Evolutionary conservation across 1,139 yeast species (phyloP).

Genomic region (Wickerhamiella pararugosa): DNA sequence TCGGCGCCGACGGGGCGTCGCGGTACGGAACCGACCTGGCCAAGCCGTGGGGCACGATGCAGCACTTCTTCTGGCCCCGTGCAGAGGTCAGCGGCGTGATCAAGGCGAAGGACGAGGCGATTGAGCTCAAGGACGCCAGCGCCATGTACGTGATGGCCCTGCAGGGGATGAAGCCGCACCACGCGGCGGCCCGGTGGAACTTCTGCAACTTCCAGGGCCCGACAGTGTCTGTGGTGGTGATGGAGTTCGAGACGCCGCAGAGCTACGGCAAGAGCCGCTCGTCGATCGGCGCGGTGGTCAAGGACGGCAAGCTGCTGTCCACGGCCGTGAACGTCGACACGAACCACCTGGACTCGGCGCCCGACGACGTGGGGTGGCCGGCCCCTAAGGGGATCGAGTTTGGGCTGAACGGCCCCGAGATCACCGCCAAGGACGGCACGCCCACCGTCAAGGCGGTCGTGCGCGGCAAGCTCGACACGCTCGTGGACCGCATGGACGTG

Average conservation of each 20-base stretch:
- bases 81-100: conserved; percentile 54
- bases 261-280: conserved; percentile 77
- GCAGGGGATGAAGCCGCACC: conserved; percentile 99
- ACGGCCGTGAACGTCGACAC: conserved; percentile 55
- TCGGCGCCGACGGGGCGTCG: conserved; percentile 78
- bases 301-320: conserved; percentile 46
- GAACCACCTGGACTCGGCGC: conserved; percentile 41
- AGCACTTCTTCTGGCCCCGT: conserved; percentile 95
- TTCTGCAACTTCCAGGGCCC: conserved; percentile 79
- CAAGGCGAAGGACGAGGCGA: conserved; percentile 19
- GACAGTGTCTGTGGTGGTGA: conserved; percentile 57
- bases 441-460: conserved; percentile 24
- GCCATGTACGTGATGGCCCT: conserved; percentile 95
- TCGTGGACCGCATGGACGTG: conserved; percentile 87
- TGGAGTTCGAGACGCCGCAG: conserved; percentile 92
- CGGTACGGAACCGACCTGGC: conserved; percentile 60
- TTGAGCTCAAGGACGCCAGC: conserved; percentile 30
- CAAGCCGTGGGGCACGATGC: conserved; percentile 95
- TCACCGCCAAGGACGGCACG: conserved; percentile 28
- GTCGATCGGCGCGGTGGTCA: conserved; percentile 58
- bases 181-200: conserved; percentile 96
- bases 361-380: conserved; percentile 81
- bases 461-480: conserved; percentile 30
- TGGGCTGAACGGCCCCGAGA: conserved; percentile 36
- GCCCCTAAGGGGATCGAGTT: conserved; percentile 60